Conservation (phyloP, 2,329 filamentous ascomycete genomes). For the Paracoccidioides brasiliensis region DNA sequence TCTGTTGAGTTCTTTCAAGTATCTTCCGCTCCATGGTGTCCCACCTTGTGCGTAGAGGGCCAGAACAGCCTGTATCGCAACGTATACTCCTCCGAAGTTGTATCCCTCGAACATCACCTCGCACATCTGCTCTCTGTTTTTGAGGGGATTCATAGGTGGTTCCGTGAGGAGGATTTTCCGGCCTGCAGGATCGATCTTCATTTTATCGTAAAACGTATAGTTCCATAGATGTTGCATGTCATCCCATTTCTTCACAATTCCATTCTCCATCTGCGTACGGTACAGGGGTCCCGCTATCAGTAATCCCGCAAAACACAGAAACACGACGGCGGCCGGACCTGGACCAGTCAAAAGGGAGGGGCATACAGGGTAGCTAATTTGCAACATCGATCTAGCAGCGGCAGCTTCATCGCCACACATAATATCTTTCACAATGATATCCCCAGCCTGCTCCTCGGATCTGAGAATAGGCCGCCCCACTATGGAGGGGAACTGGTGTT, state of each 20-base stretch:
- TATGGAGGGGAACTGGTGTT: slow-evolving; percentile 96
- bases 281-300: neutral
- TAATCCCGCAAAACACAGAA: neutral
- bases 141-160: slow-evolving; percentile 93
- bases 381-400: slow-evolving; percentile 88
- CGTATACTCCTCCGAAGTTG: slow-evolving; percentile 90
- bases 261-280: slow-evolving; percentile 75
- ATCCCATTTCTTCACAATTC: slow-evolving; percentile 98
- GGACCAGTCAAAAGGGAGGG: neutral
- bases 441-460: slow-evolving; percentile 74
- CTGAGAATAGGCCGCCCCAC: slow-evolving; percentile 94
- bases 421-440: slow-evolving; percentile 81
- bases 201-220: slow-evolving; percentile 96
- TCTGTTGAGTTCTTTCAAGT: neutral
- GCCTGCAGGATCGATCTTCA: slow-evolving; percentile 77
- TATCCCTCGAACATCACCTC: slow-evolving; percentile 99
- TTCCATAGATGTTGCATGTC: slow-evolving; percentile 99
- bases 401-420: slow-evolving; percentile 99
- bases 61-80: slow-evolving; percentile 92
- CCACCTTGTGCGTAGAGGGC: slow-evolving; percentile 91
- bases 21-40: slow-evolving; percentile 8
- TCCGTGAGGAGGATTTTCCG: slow-evolving; percentile 97
- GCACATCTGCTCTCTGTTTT: slow-evolving; percentile 94
- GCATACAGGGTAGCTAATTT: slow-evolving; percentile 84
- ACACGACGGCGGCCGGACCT: slow-evolving; percentile 5